These are phyloP conservation scores for Pythium vanterpoolii DNA, from an alignment of 352 stramenopile genomes.

Conservation along the genomic window DNA sequence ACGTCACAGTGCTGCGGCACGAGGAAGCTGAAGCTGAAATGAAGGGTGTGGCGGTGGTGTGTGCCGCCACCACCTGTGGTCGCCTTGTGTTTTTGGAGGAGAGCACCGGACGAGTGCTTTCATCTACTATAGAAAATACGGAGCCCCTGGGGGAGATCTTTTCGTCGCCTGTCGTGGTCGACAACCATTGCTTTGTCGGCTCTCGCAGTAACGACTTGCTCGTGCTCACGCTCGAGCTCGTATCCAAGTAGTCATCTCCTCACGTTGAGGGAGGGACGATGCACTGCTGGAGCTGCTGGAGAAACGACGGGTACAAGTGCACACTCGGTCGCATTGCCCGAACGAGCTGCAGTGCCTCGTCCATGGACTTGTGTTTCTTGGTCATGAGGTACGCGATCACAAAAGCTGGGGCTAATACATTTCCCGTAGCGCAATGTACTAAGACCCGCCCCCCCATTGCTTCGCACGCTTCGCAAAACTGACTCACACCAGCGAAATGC, in stretches of 20 bases:
- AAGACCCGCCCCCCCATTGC: constrained; percentile 21
- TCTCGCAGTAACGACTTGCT: constrained; percentile 48
- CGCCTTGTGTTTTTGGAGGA: constrained; percentile 42
- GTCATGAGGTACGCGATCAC: constrained; percentile 23
- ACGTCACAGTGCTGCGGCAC: constrained; percentile 8
- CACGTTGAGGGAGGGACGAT: neutral
- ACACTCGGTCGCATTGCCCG: constrained; percentile 10
- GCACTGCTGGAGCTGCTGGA: constrained; percentile 15
- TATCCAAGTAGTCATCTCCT: neutral
- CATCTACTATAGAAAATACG: neutral
- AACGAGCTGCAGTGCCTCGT: constrained; percentile 18
- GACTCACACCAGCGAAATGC: constrained; percentile 23
- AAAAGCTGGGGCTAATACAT: constrained; percentile 24
- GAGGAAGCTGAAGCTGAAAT: neutral
- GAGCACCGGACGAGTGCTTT: constrained; percentile 29
- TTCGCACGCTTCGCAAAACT: constrained; percentile 22
- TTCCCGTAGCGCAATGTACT: constrained; percentile 23
- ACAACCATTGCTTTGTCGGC: constrained; percentile 42
- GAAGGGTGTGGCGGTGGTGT: constrained; percentile 17
- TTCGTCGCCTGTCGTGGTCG: constrained; percentile 48
- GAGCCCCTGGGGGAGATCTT: constrained; percentile 40
- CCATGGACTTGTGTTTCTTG: constrained; percentile 17
- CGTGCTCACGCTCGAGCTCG: constrained; percentile 22
- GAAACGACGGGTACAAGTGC: constrained; percentile 14
- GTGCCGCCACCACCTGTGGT: constrained; percentile 39